Evolutionary conservation across 2,329 filamentous ascomycete species (phyloP).

Genomic region (Conoideocrella luteorostrata): DNA sequence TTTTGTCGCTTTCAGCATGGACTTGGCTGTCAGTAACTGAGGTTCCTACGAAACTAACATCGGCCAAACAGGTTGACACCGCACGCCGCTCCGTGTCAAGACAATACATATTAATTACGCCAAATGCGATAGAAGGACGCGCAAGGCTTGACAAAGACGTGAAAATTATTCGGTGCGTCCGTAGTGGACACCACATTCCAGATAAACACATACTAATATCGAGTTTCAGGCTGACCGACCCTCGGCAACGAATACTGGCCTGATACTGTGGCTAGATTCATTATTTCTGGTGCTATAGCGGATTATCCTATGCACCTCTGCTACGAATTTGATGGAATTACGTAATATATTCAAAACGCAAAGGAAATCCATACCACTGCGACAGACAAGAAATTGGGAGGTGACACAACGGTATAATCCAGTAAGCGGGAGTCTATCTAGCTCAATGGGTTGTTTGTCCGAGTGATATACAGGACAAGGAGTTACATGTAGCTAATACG

Average conservation of each 20-base stretch:
- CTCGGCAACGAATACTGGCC: constrained; percentile 46
- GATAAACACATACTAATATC: neutral
- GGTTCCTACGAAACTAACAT: constrained; percentile 5
- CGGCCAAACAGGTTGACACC: constrained; percentile 61
- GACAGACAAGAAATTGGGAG: too few relatives aligned
- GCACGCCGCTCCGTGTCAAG: constrained; percentile 81
- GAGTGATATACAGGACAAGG: too few relatives aligned
- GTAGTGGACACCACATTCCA: neutral
- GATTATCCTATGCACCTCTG: too few relatives aligned
- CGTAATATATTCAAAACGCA: too few relatives aligned
- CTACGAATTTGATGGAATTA: too few relatives aligned
- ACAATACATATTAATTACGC: constrained; percentile 95
- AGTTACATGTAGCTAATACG: too few relatives aligned
- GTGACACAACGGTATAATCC: too few relatives aligned
- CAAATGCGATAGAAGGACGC: constrained; percentile 68
- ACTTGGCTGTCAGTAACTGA: neutral
- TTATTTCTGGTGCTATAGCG: too few relatives aligned
- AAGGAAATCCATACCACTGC: too few relatives aligned
- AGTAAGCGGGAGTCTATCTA: too few relatives aligned
- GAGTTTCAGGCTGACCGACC: constrained; percentile 46
- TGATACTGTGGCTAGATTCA: neutral
- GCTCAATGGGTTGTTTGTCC: too few relatives aligned
- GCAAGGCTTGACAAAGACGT: constrained; percentile 60
- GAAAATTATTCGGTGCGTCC: constrained; percentile 63
- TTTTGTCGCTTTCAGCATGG: neutral